Conservation (phyloP, 345 rosid species). For the Alliaria petiolata region DNA sequence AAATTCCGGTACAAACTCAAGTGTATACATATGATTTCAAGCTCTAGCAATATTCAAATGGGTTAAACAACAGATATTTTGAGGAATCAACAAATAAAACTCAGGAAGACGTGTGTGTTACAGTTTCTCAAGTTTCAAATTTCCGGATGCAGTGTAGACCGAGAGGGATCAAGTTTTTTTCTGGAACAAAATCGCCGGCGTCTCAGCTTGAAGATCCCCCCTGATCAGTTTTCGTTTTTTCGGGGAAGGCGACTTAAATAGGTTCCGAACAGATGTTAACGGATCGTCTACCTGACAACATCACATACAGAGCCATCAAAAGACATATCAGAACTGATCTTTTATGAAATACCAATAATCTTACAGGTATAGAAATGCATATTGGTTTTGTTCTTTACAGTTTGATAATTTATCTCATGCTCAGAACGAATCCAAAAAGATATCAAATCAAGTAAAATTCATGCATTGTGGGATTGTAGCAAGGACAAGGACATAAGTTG, state of each 20-base stretch:
- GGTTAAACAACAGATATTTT: background rate
- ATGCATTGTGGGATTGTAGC: too few relatives aligned
- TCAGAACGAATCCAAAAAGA: too few relatives aligned
- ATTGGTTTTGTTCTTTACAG: too few relatives aligned
- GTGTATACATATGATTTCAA: background rate
- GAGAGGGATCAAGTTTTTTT: background rate
- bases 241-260: constrained; percentile 55
- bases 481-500: too few relatives aligned
- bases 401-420: too few relatives aligned
- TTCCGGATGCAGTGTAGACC: background rate
- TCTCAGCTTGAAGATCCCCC: constrained; percentile 27
- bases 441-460: too few relatives aligned
- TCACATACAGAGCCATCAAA: background rate
- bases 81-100: background rate
- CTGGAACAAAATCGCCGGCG: background rate
- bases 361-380: too few relatives aligned
- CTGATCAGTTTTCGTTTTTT: constrained; percentile 43
- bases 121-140: background rate
- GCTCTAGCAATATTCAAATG: background rate
- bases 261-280: constrained; percentile 60
- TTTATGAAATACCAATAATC: background rate
- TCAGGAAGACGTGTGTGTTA: background rate
- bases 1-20: background rate
- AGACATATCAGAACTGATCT: background rate
- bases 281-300: constrained; percentile 71